Conservation (phyloP, 805 yeast genomes). For the Cyberlindnera galapagoensis region DNA sequence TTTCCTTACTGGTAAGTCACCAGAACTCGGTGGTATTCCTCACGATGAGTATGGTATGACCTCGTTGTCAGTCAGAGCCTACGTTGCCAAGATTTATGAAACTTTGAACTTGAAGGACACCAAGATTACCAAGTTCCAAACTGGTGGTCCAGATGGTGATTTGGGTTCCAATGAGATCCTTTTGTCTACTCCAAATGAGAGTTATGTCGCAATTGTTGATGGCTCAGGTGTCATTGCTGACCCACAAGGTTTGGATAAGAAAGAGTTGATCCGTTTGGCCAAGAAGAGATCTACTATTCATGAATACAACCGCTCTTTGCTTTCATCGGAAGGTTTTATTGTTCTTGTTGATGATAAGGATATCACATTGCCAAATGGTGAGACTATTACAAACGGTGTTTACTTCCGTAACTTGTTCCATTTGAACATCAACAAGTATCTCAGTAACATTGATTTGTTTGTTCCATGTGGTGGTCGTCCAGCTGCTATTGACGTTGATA, state of each 20-base stretch:
- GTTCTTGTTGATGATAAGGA: slow-evolving; percentile 84
- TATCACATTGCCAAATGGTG: slow-evolving; percentile 66
- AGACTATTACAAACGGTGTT: slow-evolving; percentile 72
- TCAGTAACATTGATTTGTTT: slow-evolving; percentile 68
- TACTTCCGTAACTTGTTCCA: slow-evolving; percentile 90
- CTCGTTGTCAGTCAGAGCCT: slow-evolving; percentile 86
- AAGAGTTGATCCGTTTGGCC: slow-evolving; percentile 76
- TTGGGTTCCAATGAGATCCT: slow-evolving; percentile 93
- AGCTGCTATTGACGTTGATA: slow-evolving; percentile 84
- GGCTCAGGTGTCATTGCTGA: slow-evolving; percentile 95
- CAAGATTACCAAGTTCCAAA: slow-evolving; percentile 74
- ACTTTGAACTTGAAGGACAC: slow-evolving; percentile 57
- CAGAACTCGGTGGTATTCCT: slow-evolving; percentile 92
- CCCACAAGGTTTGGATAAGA: slow-evolving; percentile 80
- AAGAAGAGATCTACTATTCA: slow-evolving; percentile 67
- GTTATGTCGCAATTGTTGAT: slow-evolving; percentile 83
- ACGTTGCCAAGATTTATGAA: slow-evolving; percentile 80
- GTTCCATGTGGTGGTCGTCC: slow-evolving; percentile 99
- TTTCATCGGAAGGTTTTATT: slow-evolving; percentile 71
- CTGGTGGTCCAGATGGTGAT: slow-evolving; percentile 99
- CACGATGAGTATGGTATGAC: slow-evolving; percentile 99
- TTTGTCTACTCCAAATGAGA: slow-evolving; percentile 68
- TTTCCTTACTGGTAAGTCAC: slow-evolving; percentile 93
- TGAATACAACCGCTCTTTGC: slow-evolving; percentile 56
- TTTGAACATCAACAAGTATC: slow-evolving; percentile 57